phyloP scores from a whole-genome alignment of 2,329 filamentous ascomycete species.

The Boeremia exigua region DNA sequence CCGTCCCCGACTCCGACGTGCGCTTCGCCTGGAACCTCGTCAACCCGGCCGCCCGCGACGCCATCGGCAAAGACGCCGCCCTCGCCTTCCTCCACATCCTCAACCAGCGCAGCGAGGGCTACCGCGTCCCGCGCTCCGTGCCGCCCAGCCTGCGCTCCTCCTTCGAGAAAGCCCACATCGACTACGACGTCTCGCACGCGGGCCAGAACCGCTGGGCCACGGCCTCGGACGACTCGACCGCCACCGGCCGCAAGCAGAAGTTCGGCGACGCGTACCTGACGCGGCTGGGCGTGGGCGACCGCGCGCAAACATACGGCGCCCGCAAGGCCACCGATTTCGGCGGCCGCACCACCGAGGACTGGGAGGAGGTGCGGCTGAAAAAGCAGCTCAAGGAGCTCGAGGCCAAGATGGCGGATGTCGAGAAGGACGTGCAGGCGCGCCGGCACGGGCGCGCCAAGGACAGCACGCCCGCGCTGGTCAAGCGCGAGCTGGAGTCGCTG shows the following conservation, averaged over 20 bases:
- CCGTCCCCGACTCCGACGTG: constrained; percentile 77
- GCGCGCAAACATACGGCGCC: constrained; percentile 68
- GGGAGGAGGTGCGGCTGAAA: constrained; percentile 95
- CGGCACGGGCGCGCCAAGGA: constrained; percentile 65
- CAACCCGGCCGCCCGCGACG: constrained; percentile 82
- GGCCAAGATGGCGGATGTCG: constrained; percentile 82
- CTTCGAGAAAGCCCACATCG: constrained; percentile 95
- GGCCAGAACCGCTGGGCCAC: constrained; percentile 80
- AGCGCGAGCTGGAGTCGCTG: constrained; percentile 90
- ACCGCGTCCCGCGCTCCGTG: constrained; percentile 88
- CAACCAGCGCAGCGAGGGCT: constrained; percentile 94
- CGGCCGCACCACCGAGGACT: constrained; percentile 83
- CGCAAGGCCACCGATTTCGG: constrained; percentile 91
- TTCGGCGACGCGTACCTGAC: constrained; percentile 97
- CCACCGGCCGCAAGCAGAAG: constrained; percentile 90
- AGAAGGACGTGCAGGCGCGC: constrained; percentile 70
- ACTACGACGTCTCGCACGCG: constrained; percentile 87
- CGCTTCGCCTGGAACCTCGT: constrained; percentile 96
- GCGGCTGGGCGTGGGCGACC: constrained; percentile 77
- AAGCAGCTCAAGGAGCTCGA: constrained; percentile 91
- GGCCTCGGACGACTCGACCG: constrained; percentile 78
- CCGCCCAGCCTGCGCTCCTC: constrained; percentile 88
- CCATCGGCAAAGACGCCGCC: constrained; percentile 92
- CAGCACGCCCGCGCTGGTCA: constrained; percentile 87
- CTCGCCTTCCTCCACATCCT: constrained; percentile 96